Evolutionary conservation across 208 protist species (phyloP).

Genomic region (Acanthamoeba castellanii): DNA sequence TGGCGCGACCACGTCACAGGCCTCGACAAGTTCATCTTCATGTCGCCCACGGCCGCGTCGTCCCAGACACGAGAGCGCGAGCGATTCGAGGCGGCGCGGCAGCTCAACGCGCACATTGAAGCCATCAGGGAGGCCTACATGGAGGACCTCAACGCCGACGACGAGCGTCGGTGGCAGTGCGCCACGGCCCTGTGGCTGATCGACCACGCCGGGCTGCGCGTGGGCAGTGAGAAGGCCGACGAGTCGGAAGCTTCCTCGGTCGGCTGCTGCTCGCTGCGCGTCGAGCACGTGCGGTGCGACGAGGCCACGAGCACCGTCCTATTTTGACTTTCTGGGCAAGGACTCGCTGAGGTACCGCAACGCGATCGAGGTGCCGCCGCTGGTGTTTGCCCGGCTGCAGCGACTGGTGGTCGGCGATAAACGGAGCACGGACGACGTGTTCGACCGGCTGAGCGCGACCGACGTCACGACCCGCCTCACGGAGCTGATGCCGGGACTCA

Average conservation of each 20-base stretch:
- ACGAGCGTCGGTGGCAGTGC: conserved; percentile 92
- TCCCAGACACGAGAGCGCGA: conserved; percentile 95
- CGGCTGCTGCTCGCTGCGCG: conserved; percentile 98
- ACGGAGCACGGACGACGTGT: conserved; percentile 87
- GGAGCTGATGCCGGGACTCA: conserved; percentile 96
- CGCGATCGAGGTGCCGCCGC: conserved; percentile 77
- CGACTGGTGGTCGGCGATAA: conserved; percentile 79
- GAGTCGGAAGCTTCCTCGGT: conserved; percentile 97
- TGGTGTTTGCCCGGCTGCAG: conserved; percentile 74
- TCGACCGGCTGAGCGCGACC: conserved; percentile 92
- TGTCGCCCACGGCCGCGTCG: conserved; percentile 93
- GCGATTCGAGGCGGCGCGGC: conserved; percentile 98
- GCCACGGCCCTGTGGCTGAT: conserved; percentile 98
- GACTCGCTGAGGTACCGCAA: conserved; percentile 97
- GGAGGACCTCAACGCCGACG: conserved; percentile 90
- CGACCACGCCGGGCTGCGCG: conserved; percentile 98
- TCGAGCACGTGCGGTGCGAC: conserved; percentile 95
- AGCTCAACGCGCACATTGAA: conserved; percentile 95
- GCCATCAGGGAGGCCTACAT: conserved; percentile 95
- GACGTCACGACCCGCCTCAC: conserved; percentile 97
- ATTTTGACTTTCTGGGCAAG: conserved; percentile 99
- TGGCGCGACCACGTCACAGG: conserved; percentile 96
- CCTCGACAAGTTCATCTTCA: conserved; percentile 97
- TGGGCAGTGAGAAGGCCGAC: conserved; percentile 98
- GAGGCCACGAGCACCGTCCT: conserved; percentile 83